Conservation (phyloP, 2,329 filamentous ascomycete species). For the Aspergillus spinulosporus region DNA sequence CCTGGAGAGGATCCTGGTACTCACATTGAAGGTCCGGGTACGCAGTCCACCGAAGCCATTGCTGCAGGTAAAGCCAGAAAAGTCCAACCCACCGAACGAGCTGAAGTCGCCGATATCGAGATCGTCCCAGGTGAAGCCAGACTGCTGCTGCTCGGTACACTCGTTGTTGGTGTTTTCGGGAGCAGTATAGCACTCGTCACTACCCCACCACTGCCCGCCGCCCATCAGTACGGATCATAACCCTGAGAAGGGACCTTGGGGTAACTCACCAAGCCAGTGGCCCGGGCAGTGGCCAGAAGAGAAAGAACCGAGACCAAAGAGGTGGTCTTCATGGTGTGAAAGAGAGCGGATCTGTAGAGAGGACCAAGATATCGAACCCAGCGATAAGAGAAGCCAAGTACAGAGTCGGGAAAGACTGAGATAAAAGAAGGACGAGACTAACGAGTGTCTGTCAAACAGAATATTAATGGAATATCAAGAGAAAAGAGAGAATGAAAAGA, state of each 20-base stretch:
- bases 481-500: conserved; percentile 27
- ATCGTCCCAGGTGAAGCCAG: conserved; percentile 71
- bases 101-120: conserved; percentile 63
- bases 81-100: conserved; percentile 70
- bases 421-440: conserved; percentile 34
- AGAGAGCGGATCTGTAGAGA: conserved; percentile 15
- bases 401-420: conserved; percentile 2
- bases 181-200: conserved; percentile 60
- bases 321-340: conserved; percentile 28
- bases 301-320: conserved; percentile 31
- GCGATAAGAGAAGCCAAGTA: conserved; percentile 7
- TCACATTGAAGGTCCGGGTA: conserved; percentile 14
- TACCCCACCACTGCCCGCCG: conserved; percentile 47
- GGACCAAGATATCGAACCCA: conserved; percentile 13
- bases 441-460: conserved; percentile 39
- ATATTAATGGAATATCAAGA: neutral
- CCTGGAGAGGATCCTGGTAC: neutral
- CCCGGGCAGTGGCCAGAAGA: conserved; percentile 50
- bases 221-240: conserved; percentile 5
- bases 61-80: conserved; percentile 70
- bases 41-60: conserved; percentile 50
- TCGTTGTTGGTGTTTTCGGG: conserved; percentile 74
- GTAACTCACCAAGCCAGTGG: conserved; percentile 46
- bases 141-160: conserved; percentile 68
- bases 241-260: too few relatives aligned